A percentile compares a stretch with the other conserved stretches of the same genome.
Conservation (phyloP, 2,329 filamentous ascomycete genomes). For the Colletotrichum salicis region DNA sequence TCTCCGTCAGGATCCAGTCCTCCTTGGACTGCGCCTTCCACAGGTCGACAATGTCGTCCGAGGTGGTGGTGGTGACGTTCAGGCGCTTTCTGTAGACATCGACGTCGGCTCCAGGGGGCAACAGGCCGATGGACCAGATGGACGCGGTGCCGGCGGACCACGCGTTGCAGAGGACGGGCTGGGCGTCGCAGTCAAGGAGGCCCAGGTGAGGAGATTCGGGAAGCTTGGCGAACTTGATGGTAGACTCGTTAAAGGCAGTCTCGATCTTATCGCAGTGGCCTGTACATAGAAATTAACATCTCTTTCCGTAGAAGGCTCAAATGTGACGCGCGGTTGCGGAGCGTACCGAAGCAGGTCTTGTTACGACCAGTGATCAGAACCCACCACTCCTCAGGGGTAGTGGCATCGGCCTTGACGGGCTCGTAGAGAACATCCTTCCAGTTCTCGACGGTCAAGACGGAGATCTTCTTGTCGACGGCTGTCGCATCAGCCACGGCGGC, state of each 20-base stretch:
- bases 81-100: constrained; percentile 73
- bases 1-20: constrained; percentile 61
- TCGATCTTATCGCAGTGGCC: constrained; percentile 75
- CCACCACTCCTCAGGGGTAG: constrained; percentile 79
- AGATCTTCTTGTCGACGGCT: constrained; percentile 55
- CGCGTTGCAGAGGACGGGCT: constrained; percentile 79
- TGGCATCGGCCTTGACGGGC: constrained; percentile 67
- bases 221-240: constrained; percentile 69
- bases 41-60: constrained; percentile 70
- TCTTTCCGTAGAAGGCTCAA: not conserved
- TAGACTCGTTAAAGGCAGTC: constrained; percentile 73
- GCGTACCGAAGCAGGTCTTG: constrained; percentile 77
- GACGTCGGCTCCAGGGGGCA: constrained; percentile 71
- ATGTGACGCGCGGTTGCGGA: constrained; percentile 30
- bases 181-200: constrained; percentile 77
- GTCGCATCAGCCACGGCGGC: constrained; percentile 54
- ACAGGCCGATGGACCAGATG: constrained; percentile 75
- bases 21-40: constrained; percentile 61
- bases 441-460: constrained; percentile 71
- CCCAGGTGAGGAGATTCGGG: constrained; percentile 74
- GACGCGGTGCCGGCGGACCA: constrained; percentile 74
- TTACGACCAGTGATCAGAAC: constrained; percentile 79
- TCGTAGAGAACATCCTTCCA: constrained; percentile 76
- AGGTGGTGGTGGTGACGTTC: constrained; percentile 75
- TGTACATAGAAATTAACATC: constrained; percentile 43